These are phyloP conservation scores for Hippophae tibetana DNA, from an alignment of 306 rosid species.

Conservation along the genomic window DNA sequence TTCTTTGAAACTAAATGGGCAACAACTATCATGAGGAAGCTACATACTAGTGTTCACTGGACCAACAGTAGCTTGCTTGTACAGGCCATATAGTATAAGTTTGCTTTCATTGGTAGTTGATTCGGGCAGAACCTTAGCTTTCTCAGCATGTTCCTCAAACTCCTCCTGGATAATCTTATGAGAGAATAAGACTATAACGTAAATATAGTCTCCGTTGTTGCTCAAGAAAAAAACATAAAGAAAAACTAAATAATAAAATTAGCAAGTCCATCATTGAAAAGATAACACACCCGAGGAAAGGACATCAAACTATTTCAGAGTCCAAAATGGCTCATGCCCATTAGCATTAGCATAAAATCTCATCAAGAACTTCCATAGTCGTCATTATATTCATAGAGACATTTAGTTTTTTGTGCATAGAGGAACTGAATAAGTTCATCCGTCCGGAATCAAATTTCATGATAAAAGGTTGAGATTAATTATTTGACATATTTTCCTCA, in stretches of 20 bases:
- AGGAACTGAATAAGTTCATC: too few relatives aligned
- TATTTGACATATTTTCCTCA: too few relatives aligned
- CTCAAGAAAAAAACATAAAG: background rate
- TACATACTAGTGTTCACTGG: constrained; percentile 59
- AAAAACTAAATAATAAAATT: background rate
- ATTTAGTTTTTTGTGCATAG: too few relatives aligned
- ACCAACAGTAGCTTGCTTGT: constrained; percentile 91
- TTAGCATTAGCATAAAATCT: too few relatives aligned
- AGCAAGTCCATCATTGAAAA: too few relatives aligned
- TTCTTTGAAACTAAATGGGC: background rate
- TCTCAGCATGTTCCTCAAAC: constrained; percentile 74
- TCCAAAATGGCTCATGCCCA: too few relatives aligned
- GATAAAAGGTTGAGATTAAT: too few relatives aligned
- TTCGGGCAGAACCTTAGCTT: constrained; percentile 69
- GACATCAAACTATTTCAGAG: too few relatives aligned
- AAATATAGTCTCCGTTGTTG: background rate
- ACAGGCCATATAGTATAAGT: constrained; percentile 85
- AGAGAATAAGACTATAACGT: background rate
- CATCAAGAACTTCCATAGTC: too few relatives aligned
- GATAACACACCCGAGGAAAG: too few relatives aligned
- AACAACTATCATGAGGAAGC: constrained; percentile 4
- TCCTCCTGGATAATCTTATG: constrained; percentile 60
- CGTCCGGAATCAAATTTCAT: too few relatives aligned
- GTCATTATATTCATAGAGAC: too few relatives aligned
- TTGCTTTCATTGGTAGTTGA: constrained; percentile 50